Evolutionary conservation across 192 early-diverging fungal species (phyloP).

Genomic region (Physocladia obscura): DNA sequence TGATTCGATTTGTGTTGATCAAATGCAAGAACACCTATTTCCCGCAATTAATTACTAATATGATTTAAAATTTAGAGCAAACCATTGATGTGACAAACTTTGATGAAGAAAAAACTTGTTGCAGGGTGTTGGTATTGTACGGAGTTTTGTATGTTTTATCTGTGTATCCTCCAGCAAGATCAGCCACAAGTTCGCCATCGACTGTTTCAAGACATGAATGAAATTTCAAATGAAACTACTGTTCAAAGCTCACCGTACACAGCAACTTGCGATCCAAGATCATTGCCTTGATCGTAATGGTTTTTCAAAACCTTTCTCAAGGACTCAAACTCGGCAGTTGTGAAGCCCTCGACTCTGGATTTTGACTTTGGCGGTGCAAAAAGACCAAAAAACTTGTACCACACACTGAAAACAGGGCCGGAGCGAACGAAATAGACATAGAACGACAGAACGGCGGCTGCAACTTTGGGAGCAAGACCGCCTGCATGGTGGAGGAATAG

Average conservation of each 20-base stretch:
- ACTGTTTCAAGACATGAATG: conserved; percentile 28
- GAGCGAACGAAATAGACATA: conserved; percentile 11
- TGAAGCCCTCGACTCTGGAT: conserved; percentile 16
- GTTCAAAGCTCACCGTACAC: conserved; percentile 41
- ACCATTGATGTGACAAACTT: conserved; percentile 60
- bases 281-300: conserved; percentile 47
- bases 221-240: background rate
- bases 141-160: conserved; percentile 32
- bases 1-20: conserved; percentile 55
- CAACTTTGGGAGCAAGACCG: too few species aligned
- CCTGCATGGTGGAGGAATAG: too few species aligned
- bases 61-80: too few species aligned
- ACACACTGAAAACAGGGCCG: background rate
- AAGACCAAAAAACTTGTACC: conserved; percentile 13
- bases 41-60: too few species aligned
- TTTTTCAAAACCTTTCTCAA: conserved; percentile 35
- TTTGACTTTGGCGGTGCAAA: background rate
- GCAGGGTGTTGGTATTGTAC: conserved; percentile 60
- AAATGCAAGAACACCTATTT: conserved; percentile 53
- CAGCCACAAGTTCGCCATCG: conserved; percentile 57
- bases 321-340: conserved; percentile 37
- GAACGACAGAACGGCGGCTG: background rate
- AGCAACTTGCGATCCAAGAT: conserved; percentile 50
- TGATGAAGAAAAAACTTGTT: conserved; percentile 65
- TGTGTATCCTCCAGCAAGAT: conserved; percentile 62